phyloP scores from a whole-genome alignment of 371 early-diverging fungal species.

The Mucor velutinosus region DNA sequence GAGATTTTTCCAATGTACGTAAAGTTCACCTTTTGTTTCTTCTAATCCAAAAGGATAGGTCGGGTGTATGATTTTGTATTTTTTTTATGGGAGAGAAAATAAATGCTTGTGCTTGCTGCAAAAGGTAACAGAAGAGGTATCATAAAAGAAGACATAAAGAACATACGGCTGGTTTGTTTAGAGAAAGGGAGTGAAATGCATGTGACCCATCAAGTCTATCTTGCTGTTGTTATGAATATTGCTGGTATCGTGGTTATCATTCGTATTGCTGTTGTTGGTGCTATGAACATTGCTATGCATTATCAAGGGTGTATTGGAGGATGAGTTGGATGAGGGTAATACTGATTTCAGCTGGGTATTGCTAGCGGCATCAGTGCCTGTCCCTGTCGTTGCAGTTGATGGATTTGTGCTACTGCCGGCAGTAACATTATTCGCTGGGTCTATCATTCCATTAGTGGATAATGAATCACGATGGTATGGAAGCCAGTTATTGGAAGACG shows the following conservation, averaged over 20 bases:
- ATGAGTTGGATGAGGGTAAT: neutral
- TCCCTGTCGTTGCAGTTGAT: neutral
- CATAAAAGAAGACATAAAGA: neutral
- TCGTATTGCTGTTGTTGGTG: neutral
- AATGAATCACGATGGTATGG: constrained; percentile 13
- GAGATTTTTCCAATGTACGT: neutral
- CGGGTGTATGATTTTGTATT: neutral
- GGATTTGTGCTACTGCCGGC: constrained; percentile 12
- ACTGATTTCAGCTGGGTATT: neutral
- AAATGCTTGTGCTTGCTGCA: neutral
- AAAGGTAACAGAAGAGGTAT: neutral
- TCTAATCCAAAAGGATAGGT: neutral
- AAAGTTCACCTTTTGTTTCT: neutral
- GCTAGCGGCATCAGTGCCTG: neutral
- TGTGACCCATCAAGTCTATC: constrained; percentile 4
- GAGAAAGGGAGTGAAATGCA: neutral
- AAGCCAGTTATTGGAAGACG: neutral
- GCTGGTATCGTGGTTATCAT: neutral
- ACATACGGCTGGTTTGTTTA: neutral
- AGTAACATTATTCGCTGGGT: constrained; percentile 8
- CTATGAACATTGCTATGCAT: neutral
- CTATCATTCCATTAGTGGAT: neutral
- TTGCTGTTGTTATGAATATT: neutral
- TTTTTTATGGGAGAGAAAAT: neutral
- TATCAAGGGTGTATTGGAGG: neutral